Percentiles rank a stretch among this genome's conserved stretches.
These are phyloP conservation scores for Diutina scorzettiae DNA, from an alignment of 1,139 yeast species.

Conservation along the genomic window DNA sequence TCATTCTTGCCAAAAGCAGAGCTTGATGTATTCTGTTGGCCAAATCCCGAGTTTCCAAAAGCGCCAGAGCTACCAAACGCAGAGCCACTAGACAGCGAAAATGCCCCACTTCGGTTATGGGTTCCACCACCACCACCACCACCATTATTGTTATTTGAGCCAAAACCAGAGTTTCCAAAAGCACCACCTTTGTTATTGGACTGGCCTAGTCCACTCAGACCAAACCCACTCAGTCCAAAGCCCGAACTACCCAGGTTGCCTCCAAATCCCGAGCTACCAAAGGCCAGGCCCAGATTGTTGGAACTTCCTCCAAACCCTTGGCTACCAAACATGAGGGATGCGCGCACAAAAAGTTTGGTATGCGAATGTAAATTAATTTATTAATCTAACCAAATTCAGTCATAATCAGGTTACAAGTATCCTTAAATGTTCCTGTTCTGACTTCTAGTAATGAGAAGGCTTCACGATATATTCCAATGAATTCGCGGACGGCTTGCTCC, in stretches of 20 bases:
- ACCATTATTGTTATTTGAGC: not conserved
- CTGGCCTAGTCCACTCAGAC: constrained; percentile 9
- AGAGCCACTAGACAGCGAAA: not conserved
- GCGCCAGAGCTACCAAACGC: not conserved
- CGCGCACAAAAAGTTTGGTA: not conserved
- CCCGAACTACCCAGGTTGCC: constrained; percentile 5
- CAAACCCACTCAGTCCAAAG: constrained; percentile 8
- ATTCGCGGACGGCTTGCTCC: constrained; percentile 42
- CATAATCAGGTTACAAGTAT: not conserved
- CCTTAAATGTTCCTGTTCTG: not conserved
- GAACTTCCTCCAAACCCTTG: not conserved
- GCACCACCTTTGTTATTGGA: not conserved
- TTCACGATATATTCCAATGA: constrained; percentile 49
- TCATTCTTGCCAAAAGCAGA: not conserved
- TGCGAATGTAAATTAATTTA: constrained; percentile 11
- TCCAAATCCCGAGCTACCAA: constrained; percentile 7
- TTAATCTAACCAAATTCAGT: not conserved
- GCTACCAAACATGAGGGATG: not conserved
- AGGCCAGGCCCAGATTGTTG: constrained; percentile 7
- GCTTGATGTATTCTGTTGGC: not conserved
- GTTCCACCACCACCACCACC: not conserved
- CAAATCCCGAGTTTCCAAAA: not conserved
- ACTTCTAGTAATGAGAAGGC: constrained; percentile 23
- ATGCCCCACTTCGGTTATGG: not conserved
- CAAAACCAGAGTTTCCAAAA: constrained; percentile 6